phyloP scores from a whole-genome alignment of 2,329 filamentous ascomycete genomes.

The Xylariaceae sp. region DNA sequence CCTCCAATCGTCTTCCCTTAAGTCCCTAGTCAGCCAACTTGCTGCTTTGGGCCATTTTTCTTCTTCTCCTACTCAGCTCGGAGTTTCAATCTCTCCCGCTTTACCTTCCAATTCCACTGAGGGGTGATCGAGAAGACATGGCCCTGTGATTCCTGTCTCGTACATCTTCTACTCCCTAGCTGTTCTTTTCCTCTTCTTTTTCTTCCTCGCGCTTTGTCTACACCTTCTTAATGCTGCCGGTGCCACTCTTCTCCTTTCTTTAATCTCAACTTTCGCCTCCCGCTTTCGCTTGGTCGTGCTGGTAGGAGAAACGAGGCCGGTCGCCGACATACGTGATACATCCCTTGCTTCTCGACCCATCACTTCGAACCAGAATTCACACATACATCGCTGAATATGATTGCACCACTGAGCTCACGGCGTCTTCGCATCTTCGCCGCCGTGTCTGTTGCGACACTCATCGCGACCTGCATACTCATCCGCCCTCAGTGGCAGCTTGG shows the following conservation, averaged over 20 bases:
- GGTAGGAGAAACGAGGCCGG: not conserved
- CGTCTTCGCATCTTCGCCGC: slow-evolving; percentile 28
- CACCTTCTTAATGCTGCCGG: not conserved
- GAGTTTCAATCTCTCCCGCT: not conserved
- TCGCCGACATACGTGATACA: not conserved
- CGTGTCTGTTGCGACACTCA: slow-evolving; percentile 23
- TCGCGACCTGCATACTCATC: slow-evolving; percentile 26
- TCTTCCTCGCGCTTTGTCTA: not conserved
- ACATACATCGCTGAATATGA: slow-evolving; percentile 22
- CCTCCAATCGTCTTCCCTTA: not conserved
- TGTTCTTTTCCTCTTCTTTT: not conserved
- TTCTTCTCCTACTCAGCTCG: not conserved
- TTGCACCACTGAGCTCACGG: slow-evolving; percentile 29
- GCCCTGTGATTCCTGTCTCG: not conserved
- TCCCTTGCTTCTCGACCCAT: not conserved
- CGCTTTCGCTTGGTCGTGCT: not conserved
- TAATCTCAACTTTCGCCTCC: slow-evolving; percentile 1
- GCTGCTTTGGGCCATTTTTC: not conserved
- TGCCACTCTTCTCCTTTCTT: slow-evolving; percentile 4
- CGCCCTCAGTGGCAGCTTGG: slow-evolving; percentile 28
- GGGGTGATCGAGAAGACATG: not conserved
- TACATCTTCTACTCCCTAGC: not conserved
- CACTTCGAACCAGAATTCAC: not conserved
- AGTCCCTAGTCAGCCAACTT: not conserved
- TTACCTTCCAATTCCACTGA: not conserved